Base-by-base conservation (phyloP, 345 rosid species). In the Sonneratia caseolaris region DNA sequence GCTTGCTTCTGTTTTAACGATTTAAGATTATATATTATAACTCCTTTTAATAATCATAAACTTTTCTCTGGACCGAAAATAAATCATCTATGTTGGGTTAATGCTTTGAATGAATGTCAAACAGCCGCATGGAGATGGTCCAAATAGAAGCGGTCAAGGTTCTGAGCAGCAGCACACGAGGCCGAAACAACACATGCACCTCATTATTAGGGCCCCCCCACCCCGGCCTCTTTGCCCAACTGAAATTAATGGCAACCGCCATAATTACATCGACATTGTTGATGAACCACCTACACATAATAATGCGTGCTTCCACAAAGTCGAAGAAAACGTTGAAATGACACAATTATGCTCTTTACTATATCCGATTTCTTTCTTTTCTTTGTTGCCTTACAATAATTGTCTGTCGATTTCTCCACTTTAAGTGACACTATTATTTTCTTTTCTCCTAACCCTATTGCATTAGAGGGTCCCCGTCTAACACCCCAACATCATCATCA, bases 1-100 rank as follows among this genome's bases (percentile, higher is more conserved):
- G 72, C 83, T 95, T 95, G 85, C 97, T 88, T 92, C 99, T 95
- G 81, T 37, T 3, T 5, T 16, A 9, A 42, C 10, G 32, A 27
- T 27, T 27, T 27, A 27, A 27, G 32, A 27, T 27, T 27, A 27
- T 27, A 27, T 27, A 27, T 27, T 27, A 27, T 27, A 27, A 27
- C 32, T 27, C 32, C 32, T 27, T 27, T 27, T 27, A 27, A 27
- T 27, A 27, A 27, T 27, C 32, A 27, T 27, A 27, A 27, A 27
- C 32, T 27, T 27, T 27, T 27, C 32, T 27, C 32, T 27, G 32
- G 32, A 27, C 32, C 1, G 32, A 27, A 27, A 27, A 27, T 27
- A 0, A 27, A 27, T 27, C 32, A 27, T 27, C 32, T 27, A 27
- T 27, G 32, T 4, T 59, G 12, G 14, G 3, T 59, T 8, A 18